phyloP scores from a whole-genome alignment of 23 red algal species.

The Chondrus crispus region DNA sequence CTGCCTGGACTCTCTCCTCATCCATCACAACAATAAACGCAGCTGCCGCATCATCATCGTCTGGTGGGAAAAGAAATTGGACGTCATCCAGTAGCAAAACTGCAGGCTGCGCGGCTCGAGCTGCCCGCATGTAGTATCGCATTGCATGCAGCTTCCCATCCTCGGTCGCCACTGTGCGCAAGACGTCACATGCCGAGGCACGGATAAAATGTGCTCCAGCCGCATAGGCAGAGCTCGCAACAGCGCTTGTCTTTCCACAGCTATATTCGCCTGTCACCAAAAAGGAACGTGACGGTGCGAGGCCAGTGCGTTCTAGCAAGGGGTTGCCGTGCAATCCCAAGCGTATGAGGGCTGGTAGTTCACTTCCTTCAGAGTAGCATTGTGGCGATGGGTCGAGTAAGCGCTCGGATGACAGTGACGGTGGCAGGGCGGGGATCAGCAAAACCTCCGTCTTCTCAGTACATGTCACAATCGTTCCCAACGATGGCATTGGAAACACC shows the following conservation, averaged over 20 bases:
- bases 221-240: not conserved
- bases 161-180: not conserved
- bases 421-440: not conserved
- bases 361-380: not conserved
- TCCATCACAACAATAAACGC: not conserved
- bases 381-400: not conserved
- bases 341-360: not conserved
- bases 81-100: constrained; percentile 40
- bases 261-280: not conserved
- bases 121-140: not conserved
- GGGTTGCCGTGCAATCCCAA: not conserved
- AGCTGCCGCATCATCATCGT: not conserved
- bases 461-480: not conserved
- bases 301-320: not conserved
- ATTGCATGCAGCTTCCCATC: not conserved
- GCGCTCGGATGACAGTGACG: not conserved
- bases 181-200: not conserved
- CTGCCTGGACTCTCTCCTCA: not conserved
- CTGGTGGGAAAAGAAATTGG: constrained; percentile 11
- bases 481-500: too few species aligned
- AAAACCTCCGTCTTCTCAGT: not conserved
- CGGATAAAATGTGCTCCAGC: not conserved
- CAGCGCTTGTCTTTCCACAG: not conserved
- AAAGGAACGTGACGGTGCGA: not conserved
- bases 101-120: not conserved